Evolutionary conservation across 345 rosid species (phyloP).

Genomic region (Aquilaria sinensis): DNA sequence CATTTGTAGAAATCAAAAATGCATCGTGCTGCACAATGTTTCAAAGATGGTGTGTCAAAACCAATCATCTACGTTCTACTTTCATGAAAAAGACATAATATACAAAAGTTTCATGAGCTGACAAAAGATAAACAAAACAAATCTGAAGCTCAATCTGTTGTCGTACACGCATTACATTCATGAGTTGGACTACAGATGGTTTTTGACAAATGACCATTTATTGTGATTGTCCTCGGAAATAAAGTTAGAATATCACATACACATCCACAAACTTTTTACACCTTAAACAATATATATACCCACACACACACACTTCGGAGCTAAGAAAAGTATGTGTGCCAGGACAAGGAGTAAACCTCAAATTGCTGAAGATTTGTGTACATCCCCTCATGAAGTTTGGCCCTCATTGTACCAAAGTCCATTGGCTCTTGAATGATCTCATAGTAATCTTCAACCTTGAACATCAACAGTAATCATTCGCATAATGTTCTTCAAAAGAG

Average conservation of each 20-base stretch:
- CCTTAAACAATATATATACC: not conserved
- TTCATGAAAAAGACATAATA: not conserved
- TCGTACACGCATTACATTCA: not conserved
- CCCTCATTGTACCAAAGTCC: conserved; percentile 84
- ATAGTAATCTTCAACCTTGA: conserved; percentile 54
- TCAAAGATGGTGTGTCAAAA: conserved; percentile 8
- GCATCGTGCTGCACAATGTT: conserved; percentile 42
- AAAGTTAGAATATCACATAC: not conserved
- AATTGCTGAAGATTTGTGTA: conserved; percentile 49
- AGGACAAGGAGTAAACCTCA: conserved; percentile 40
- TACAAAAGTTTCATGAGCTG: no score
- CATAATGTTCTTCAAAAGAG: conserved; percentile 1
- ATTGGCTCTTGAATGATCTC: conserved; percentile 61
- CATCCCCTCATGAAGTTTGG: conserved; percentile 83
- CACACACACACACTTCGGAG: not conserved
- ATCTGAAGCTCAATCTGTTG: no score
- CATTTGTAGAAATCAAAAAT: conserved; percentile 46
- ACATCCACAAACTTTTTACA: no score
- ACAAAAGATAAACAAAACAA: no score
- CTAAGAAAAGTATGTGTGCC: conserved; percentile 1
- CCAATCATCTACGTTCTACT: not conserved
- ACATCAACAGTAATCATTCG: conserved; percentile 11
- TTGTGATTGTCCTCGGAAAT: not conserved
- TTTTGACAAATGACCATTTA: not conserved
- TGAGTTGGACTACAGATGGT: conserved; percentile 1